Conservation (phyloP, 1,139 yeast species). For the Taphrina flavorubra region DNA sequence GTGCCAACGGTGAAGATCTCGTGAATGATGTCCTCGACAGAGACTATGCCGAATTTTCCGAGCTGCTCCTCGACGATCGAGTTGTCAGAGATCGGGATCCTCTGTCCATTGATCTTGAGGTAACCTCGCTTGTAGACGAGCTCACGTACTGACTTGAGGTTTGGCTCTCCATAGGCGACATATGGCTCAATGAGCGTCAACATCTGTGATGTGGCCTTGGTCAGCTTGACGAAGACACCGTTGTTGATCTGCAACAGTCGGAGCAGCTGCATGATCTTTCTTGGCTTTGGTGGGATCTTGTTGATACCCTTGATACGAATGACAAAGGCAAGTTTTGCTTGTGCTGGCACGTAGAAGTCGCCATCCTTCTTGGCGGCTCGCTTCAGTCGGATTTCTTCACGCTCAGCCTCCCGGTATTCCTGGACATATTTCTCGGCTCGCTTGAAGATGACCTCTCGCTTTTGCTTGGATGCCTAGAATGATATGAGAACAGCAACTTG, state of each 20-base stretch:
- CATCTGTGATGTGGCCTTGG: slow-evolving; percentile 98
- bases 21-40: slow-evolving; percentile 97
- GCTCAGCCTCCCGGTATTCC: slow-evolving; percentile 95
- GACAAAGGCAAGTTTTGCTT: slow-evolving; percentile 94
- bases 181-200: slow-evolving; percentile 98
- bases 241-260: slow-evolving; percentile 98
- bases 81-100: slow-evolving; percentile 93
- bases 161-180: slow-evolving; percentile 99
- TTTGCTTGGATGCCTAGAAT: slow-evolving; percentile 53
- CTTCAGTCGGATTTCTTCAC: slow-evolving; percentile 88
- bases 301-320: slow-evolving; percentile 99
- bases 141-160: slow-evolving; percentile 92
- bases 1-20: slow-evolving; percentile 97
- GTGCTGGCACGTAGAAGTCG: slow-evolving; percentile 96
- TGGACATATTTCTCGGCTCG: slow-evolving; percentile 98
- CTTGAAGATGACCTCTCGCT: slow-evolving; percentile 93
- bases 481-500: neutral
- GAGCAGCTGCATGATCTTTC: slow-evolving; percentile 97
- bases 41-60: slow-evolving; percentile 96
- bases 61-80: slow-evolving; percentile 89
- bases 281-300: slow-evolving; percentile 99
- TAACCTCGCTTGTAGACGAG: slow-evolving; percentile 99
- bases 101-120: slow-evolving; percentile 99
- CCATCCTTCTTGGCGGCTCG: slow-evolving; percentile 97
- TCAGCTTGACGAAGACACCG: slow-evolving; percentile 96